These are phyloP conservation scores for Collybia mongolica DNA, from an alignment of 768 basidiomycete species.

Conservation along the genomic window DNA sequence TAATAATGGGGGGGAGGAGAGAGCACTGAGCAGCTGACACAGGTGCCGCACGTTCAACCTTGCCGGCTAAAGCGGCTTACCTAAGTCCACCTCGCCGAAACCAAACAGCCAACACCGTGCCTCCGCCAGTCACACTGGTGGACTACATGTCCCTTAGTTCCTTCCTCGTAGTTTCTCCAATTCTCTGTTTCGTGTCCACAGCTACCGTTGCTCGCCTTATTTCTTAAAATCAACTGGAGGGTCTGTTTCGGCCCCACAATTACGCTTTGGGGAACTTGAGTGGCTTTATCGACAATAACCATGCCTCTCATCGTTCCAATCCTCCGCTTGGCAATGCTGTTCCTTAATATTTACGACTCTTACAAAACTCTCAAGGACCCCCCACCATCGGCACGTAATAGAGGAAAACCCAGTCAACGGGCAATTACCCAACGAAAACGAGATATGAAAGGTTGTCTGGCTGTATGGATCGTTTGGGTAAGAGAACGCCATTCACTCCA, in stretches of 20 bases:
- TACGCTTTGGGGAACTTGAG: not conserved
- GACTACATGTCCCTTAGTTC: constrained; percentile 12
- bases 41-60: too few relatives aligned
- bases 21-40: not conserved
- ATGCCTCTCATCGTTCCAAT: constrained; percentile 72
- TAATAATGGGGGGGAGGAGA: constrained; percentile 3
- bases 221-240: not conserved
- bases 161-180: constrained; percentile 4
- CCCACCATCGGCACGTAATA: constrained; percentile 49
- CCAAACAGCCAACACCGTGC: constrained; percentile 6
- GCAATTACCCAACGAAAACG: constrained; percentile 77
- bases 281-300: constrained; percentile 12
- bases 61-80: constrained; percentile 7
- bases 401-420: constrained; percentile 61
- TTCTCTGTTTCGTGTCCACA: constrained; percentile 11
- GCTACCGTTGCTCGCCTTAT: not conserved
- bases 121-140: not conserved
- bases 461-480: constrained; percentile 89
- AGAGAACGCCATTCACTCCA: constrained; percentile 16
- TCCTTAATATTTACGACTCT: constrained; percentile 80
- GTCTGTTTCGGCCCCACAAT: not conserved
- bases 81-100: constrained; percentile 14
- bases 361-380: constrained; percentile 81
- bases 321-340: constrained; percentile 69
- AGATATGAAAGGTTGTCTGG: constrained; percentile 80